phyloP scores from a whole-genome alignment of 257 asterid genomes.

The Prunella vulgaris region DNA sequence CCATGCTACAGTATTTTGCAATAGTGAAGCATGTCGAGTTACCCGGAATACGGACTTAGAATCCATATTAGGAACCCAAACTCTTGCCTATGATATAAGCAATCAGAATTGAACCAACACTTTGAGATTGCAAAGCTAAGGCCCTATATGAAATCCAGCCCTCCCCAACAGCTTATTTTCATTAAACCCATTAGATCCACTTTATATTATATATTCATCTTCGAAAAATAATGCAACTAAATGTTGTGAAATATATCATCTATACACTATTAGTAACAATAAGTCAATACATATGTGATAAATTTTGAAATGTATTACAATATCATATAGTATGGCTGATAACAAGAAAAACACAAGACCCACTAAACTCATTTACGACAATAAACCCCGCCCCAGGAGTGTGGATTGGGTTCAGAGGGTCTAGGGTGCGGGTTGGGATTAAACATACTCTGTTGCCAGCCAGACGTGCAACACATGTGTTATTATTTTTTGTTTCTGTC shows the following conservation, averaged over 20 bases:
- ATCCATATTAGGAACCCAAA: background rate
- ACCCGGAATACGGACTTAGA: background rate
- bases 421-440: no score
- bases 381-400: no score
- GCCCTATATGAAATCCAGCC: background rate
- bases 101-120: background rate
- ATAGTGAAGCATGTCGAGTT: slow-evolving; percentile 3
- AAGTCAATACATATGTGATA: background rate
- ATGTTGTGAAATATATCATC: background rate
- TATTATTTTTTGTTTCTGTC: no score
- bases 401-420: no score
- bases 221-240: background rate
- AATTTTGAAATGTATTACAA: background rate
- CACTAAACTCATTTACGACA: background rate
- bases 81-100: background rate
- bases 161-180: background rate
- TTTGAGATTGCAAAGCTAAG: background rate
- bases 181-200: background rate
- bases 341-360: background rate
- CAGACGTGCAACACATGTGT: no score
- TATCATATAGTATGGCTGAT: background rate
- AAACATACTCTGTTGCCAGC: no score
- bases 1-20: background rate
- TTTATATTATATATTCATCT: background rate
- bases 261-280: background rate